These are phyloP conservation scores for Fomitopsis pinicola DNA, from an alignment of 1,284 basidiomycete genomes.

Conservation along the genomic window DNA sequence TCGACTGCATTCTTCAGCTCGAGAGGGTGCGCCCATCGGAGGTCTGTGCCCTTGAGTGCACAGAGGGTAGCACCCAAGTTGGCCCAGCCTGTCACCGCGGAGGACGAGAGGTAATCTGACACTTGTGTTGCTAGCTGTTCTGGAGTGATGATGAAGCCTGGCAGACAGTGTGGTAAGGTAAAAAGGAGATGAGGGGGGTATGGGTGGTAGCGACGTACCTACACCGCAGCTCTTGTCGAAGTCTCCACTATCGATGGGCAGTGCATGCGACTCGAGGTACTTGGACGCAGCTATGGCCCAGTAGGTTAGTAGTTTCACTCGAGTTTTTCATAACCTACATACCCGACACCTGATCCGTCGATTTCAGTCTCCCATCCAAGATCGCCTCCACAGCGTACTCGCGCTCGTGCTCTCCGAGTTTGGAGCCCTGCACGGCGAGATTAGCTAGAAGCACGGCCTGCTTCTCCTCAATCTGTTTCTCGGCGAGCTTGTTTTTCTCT, in stretches of 20 bases:
- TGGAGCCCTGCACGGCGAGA: conserved; percentile 63
- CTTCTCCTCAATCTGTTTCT: conserved; percentile 69
- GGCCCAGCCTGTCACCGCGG: conserved; percentile 66
- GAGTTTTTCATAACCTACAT: background rate
- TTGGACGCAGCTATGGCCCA: conserved; percentile 66
- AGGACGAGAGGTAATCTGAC: conserved; percentile 55
- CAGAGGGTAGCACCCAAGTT: conserved; percentile 69
- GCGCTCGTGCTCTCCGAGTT: conserved; percentile 54
- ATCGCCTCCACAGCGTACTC: conserved; percentile 71
- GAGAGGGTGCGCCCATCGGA: conserved; percentile 88
- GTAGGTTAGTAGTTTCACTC: background rate
- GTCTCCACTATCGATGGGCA: conserved; percentile 64
- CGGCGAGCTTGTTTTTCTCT: conserved; percentile 49
- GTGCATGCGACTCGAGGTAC: conserved; percentile 61
- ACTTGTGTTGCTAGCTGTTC: conserved; percentile 66
- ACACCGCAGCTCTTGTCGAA: conserved; percentile 88
- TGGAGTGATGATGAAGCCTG: conserved; percentile 79
- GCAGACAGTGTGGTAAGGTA: background rate
- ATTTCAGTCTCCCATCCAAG: conserved; percentile 70
- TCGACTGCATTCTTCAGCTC: conserved; percentile 91
- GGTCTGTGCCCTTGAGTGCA: conserved; percentile 66
- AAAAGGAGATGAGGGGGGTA: background rate
- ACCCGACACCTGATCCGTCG: conserved; percentile 88
- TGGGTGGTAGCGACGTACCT: conserved; percentile 51
- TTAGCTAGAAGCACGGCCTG: conserved; percentile 72